Evolutionary conservation across 2,329 filamentous ascomycete genomes (phyloP), one percentile per base, ranked within the genome.

Genomic region (Zymoseptoria pseudotritici): DNA sequence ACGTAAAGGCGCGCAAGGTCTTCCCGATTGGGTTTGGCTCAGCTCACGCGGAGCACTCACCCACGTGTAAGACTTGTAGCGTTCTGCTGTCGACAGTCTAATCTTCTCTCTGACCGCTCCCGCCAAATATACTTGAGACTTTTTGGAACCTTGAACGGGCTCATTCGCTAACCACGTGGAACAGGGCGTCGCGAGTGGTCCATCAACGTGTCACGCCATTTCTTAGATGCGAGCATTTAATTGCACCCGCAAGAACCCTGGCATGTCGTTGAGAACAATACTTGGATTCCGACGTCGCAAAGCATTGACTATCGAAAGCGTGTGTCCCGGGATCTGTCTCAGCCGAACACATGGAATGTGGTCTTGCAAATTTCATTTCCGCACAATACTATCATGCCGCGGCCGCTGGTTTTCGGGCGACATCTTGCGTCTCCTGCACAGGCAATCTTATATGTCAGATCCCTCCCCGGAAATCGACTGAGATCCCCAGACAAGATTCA

Each of bases 71-170:
- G 61, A 21, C 20, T 59, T 63, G 58, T 58, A 19, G 17, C 26
- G 52, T 58, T 64, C 56, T 70, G 58, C 56, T 72, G 70, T 68
- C 68, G 70, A 72, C 70, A 60, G 62, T 59, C 61, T 71, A 72
- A 72, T 72, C 70, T 72, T 72, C 70, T 72, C 70, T 72, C 70
- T 71, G 70, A 72, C 36, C 36, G 6, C 13, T 7, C 4, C 13
- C 11, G 10, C 17, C 13, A 46, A 13, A 7, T 11, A n/a, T 46
- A 46, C 36, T 46, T 46, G 36, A 46, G 36, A 46, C 36, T 46
- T 46, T 46, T n/a, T 4, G 36, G 13, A 46, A 46, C 36, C n/a
- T 17, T n/a, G 36, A 17, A 6, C 1, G 36, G 36, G 17, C 36
- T 7, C 13, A 17, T 46, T 46, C 17, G 36, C 36, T 46, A n/a